Base-by-base conservation (phyloP, 2,329 filamentous ascomycete species). In the Colletotrichum neosansevieriae region DNA sequence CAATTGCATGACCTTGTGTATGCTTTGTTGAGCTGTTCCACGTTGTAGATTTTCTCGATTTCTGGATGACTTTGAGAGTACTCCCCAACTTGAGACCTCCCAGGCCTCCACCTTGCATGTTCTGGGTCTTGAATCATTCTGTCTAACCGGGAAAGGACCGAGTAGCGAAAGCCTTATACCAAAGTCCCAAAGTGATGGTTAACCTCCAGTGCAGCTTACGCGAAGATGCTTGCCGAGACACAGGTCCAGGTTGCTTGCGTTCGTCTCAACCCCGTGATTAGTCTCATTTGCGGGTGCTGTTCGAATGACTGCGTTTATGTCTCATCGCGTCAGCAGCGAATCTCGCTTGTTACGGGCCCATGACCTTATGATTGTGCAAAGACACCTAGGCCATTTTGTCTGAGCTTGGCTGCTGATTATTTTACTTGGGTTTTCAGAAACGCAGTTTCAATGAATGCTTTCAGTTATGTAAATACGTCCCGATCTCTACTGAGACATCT, bases 281-380 rank as follows among this genome's bases (percentile, higher is more conserved):
- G 10, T 29, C 0, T 38, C 11, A 24, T 38, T 15, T 24, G 42
- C 17, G n/a, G 44, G 13, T 9, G 9, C 2, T 59, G 44, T 50
- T 58, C 45, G 56, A 36, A 42, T 13, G 53, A 36, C 11, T 45
- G 42, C 10, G 7, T 13, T 24, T 19, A 50, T 11, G 57, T 59
- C 44, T 50, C 57, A 40, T 40, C 19, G 15, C 44, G 17, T 50
- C 57, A n/a, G 12, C 40, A 59, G 57, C 57, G 24, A 17, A 12
- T 24, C 34, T 38, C 17, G 42, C 17, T 49, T 59, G 29, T 49
- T 29, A 47, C 13, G 12, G 40, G 29, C 9, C 47, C 47, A 24
- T 50, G 47, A 13, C 13, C 12, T 24, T 50, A 50, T 29, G 4
- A n/a, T n/a, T n/a, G 24, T 29, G 5, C 24, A 29, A 6, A 29